A percentile compares a stretch with the other conserved stretches of the same genome.
Evolutionary conservation across 768 basidiomycete species (phyloP).

Genomic region (Phaffia tasmanica): DNA sequence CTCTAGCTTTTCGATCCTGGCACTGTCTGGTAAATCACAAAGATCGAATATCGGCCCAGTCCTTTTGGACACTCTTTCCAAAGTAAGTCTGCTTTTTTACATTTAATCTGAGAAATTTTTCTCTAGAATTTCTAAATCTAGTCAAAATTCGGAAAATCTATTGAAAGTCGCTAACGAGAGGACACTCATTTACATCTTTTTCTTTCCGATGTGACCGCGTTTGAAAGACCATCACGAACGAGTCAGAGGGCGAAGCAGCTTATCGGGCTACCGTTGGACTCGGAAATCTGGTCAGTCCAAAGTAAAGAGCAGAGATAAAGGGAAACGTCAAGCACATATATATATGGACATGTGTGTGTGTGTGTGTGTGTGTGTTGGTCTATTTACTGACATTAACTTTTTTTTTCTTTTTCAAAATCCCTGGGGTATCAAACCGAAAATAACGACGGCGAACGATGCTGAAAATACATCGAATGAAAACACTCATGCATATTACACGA

Average conservation of each 20-base stretch:
- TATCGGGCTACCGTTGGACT: conserved; percentile 37
- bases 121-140: background rate
- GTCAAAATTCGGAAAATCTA: background rate
- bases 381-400: background rate
- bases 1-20: conserved; percentile 32
- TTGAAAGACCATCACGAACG: conserved; percentile 19
- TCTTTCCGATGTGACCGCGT: background rate
- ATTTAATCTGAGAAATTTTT: background rate
- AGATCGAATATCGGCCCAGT: conserved; percentile 23
- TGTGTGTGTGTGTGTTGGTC: no score
- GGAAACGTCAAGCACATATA: no score
- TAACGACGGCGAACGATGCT: background rate
- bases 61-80: conserved; percentile 30
- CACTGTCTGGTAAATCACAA: conserved; percentile 25
- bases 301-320: no score
- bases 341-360: no score
- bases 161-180: conserved; percentile 3
- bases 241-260: conserved; percentile 34
- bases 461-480: conserved; percentile 1
- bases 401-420: background rate
- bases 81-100: conserved; percentile 23
- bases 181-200: background rate
- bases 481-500: background rate
- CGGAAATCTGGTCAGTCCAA: conserved; percentile 37
- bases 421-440: background rate